These are phyloP conservation scores for Casuarina cunninghamiana DNA, from an alignment of 306 rosid species.

Conservation along the genomic window DNA sequence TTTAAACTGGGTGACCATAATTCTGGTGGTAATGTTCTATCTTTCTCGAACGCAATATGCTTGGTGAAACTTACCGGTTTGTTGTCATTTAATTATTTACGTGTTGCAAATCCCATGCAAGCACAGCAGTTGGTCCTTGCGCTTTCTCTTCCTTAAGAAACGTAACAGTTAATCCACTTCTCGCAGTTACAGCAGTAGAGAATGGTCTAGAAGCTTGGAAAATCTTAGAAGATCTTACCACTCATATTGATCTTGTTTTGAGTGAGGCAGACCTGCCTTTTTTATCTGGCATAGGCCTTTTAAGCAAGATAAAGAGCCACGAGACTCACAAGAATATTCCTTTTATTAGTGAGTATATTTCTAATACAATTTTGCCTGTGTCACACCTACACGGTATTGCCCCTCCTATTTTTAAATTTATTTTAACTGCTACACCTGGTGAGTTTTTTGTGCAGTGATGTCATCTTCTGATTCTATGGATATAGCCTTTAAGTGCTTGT, in stretches of 20 bases:
- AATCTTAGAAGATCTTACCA: conserved; percentile 48
- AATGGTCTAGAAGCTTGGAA: conserved; percentile 46
- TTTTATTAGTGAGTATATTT: conserved; percentile 62
- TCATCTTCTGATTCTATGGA: conserved; percentile 96
- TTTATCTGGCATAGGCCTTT: conserved; percentile 61
- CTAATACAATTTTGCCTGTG: not conserved
- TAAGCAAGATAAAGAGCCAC: conserved; percentile 64
- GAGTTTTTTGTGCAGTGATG: conserved; percentile 89
- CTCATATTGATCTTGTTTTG: conserved; percentile 51
- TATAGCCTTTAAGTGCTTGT: conserved; percentile 92
- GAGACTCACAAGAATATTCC: conserved; percentile 55
- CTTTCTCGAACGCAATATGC: not conserved
- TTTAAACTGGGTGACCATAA: not conserved
- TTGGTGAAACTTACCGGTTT: not conserved
- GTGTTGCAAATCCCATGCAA: not conserved
- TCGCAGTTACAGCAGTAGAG: conserved; percentile 8
- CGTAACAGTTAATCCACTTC: conserved; percentile 5
- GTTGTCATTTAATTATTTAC: not conserved
- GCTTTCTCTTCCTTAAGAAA: not conserved
- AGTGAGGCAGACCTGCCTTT: conserved; percentile 69
- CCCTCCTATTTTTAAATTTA: conserved; percentile 19
- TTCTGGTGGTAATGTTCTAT: not conserved
- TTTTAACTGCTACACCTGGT: conserved; percentile 48
- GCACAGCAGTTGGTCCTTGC: not conserved
- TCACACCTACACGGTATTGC: conserved; percentile 21